Evolutionary conservation across 2,329 filamentous ascomycete species (phyloP), one percentile per base, ranked within the genome.

Genomic region (Sclerotinia borealis): DNA sequence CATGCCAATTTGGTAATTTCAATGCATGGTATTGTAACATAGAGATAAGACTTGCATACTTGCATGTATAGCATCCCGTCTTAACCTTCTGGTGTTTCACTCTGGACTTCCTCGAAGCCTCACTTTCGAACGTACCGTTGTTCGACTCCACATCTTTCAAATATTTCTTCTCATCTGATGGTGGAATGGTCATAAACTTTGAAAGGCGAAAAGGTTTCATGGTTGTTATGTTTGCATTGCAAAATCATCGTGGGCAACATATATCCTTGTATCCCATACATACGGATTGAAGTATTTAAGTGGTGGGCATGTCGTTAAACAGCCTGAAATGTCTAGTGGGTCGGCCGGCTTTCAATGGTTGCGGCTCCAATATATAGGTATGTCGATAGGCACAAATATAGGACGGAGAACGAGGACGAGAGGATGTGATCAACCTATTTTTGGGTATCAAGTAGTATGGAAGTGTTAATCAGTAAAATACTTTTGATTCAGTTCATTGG

Each of bases 161-260:
- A 36, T 36, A 19, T 6, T 58, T 36, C 29, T 10, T 19, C 19
- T 58, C 41, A 34, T 58, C 27, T 25, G 27, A 43, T 9, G 55
- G 29, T 48, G n/a, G 43, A 36, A 45, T 34, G 13, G 29, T 36
- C 55, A 48, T 59, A 15, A 59, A 48, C 22, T 59, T 59, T 27
- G 55, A 59, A 36, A 59, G 55, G 25, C 55, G 55, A 59, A 59
- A 59, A 48, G 55, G 39, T 31, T 59, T 59, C 55, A 59, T 59
- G n/a, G 8, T 59, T 25, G 31, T 36, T 36, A 22, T 48, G 48
- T 41, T 47, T 45, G n/a, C 39, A 59, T 25, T 59, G 31, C 31
- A 59, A 47, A 41, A 48, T 48, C 39, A 59, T 47, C 10, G 36
- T 48, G 41, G 31, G 55, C 43, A 34, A 59, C 9, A 48, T 48